Conservation (phyloP, 1,284 basidiomycete genomes). For the Cutaneotrichosporon curvatum region DNA sequence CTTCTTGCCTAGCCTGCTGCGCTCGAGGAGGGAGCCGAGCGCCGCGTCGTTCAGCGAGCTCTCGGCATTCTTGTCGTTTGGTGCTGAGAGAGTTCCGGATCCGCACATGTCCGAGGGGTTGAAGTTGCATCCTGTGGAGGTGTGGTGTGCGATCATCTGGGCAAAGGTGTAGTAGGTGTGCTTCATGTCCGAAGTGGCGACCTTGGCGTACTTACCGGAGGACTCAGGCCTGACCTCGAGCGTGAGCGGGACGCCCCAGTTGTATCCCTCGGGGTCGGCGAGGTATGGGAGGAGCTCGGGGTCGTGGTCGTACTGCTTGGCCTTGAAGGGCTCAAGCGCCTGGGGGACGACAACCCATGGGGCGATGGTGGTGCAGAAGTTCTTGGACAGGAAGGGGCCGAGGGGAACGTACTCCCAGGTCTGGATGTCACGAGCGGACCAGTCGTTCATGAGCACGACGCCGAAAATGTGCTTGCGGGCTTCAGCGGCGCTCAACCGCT, state of each 20-base stretch:
- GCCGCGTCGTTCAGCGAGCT: constrained; percentile 5
- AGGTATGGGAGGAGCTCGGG: constrained; percentile 19
- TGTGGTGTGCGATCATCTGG: constrained; percentile 30
- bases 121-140: constrained; percentile 20
- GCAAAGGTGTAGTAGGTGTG: constrained; percentile 19
- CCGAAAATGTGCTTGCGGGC: constrained; percentile 22
- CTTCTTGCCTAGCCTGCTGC: constrained; percentile 9
- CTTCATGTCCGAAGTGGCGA: constrained; percentile 7
- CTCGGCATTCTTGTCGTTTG: not conserved
- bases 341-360: constrained; percentile 23
- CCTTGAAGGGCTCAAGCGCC: constrained; percentile 22
- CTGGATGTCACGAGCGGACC: constrained; percentile 26
- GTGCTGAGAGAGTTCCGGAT: constrained; percentile 25
- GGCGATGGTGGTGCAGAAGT: constrained; percentile 27
- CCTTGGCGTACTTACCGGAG: constrained; percentile 4
- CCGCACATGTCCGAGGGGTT: constrained; percentile 26
- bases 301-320: constrained; percentile 16
- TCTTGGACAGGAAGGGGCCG: constrained; percentile 25
- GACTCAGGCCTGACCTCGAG: constrained; percentile 11
- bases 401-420: constrained; percentile 21
- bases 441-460: constrained; percentile 25
- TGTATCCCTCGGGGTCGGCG: constrained; percentile 12
- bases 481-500: constrained; percentile 16
- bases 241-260: constrained; percentile 13
- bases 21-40: constrained; percentile 22